Base-by-base conservation (phyloP, 1,284 basidiomycete species). In the Apiotrichum siamense region DNA sequence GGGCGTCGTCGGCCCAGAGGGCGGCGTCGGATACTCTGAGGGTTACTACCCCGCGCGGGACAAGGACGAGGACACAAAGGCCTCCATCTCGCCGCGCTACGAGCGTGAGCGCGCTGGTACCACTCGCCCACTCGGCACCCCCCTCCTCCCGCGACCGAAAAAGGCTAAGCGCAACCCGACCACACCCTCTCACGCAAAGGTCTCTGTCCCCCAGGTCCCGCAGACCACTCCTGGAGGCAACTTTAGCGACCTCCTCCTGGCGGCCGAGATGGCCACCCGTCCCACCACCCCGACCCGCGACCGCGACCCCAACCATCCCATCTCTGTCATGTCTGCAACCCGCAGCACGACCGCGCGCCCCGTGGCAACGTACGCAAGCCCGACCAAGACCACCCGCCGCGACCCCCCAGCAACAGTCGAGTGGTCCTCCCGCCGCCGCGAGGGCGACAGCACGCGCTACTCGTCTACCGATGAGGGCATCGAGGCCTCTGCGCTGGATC, bases 161-260 rank as follows among this genome's bases (percentile, higher is more conserved):
- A 55, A 63, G 44, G 56, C 55, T 11, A 69, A 65, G 49, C 50
- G 57, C n/a, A 44, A 50, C 2, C 62, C 67, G 2, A 57, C 62
- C 0, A 65, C 69, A 3, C 70, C 70, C 6, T 61, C 44, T 24
- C 62, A 35, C 42, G 55, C 44, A 38, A 56, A 27, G 44, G 47
- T 21, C 6, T n/a, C n/a, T n/a, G 41, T 15, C 5, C 55, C n/a
- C 39, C 60, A 50, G 25, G 50, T 46, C 3, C 67, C 67, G 0
- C 55, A 60, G 26, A 69, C 69, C 1, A 73, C 70, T 0, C 70
- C 70, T 1, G 70, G 70, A 4, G 68, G 68, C 12, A 70, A 69
- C 43, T 69, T 73, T 47, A 64, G 57, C 29, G 70, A 73, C 49
- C 51, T 73, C 9, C 57, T 73, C 1, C 63, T 66, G 3, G 70